Percentiles rank a stretch among this genome's conserved stretches.
phyloP scores from a whole-genome alignment of 2,329 filamentous ascomycete species.

The Hymenoscyphus fructigenus region DNA sequence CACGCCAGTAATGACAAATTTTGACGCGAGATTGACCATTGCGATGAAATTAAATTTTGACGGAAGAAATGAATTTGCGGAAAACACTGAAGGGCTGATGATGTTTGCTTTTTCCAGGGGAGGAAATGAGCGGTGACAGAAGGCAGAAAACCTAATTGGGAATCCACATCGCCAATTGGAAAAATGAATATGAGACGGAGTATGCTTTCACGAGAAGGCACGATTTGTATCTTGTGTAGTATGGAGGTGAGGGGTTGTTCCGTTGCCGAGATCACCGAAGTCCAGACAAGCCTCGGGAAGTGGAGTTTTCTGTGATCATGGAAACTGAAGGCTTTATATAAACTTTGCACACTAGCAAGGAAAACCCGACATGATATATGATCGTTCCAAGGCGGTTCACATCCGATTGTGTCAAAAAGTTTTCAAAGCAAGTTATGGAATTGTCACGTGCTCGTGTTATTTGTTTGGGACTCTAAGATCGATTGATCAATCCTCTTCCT shows the following conservation, averaged over 20 bases:
- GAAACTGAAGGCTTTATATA: too few species aligned
- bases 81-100: not conserved
- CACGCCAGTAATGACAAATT: conserved; percentile 20
- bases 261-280: not conserved
- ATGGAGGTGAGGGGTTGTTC: too few species aligned
- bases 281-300: not conserved
- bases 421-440: not conserved
- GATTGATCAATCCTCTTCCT: not conserved
- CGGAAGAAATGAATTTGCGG: not conserved
- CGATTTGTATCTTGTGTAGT: not conserved
- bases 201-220: not conserved
- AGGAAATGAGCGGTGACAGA: too few species aligned
- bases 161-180: not conserved
- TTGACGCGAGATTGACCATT: conserved; percentile 21
- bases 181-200: too few species aligned
- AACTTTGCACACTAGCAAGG: too few species aligned
- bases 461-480: not conserved
- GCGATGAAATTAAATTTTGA: not conserved
- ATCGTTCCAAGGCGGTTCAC: too few species aligned
- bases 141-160: too few species aligned
- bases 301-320: too few species aligned
- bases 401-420: too few species aligned
- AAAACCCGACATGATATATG: too few species aligned
- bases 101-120: not conserved
- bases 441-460: not conserved